Percentiles rank a stretch among this genome's conserved stretches.
phyloP scores from a whole-genome alignment of 164 flowering plant genomes.

The Cinnamomum chago region DNA sequence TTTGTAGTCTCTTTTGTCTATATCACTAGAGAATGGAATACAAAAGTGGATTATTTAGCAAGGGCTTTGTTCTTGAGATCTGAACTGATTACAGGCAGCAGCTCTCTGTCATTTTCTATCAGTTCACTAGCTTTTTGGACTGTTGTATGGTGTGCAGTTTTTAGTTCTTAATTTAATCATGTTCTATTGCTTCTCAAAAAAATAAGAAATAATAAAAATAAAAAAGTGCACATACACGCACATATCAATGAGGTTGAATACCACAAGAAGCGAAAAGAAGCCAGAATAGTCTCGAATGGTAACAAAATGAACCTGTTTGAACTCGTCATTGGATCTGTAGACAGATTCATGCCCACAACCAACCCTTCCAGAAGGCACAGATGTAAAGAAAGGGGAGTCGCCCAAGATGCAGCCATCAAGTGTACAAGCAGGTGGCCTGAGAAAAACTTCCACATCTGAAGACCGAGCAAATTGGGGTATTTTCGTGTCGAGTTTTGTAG shows the following conservation, averaged over 20 bases:
- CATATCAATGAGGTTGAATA: neutral
- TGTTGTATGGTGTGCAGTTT: no score
- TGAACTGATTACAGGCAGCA: no score
- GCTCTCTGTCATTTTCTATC: no score
- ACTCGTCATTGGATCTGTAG: conserved; percentile 80
- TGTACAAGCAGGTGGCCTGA: conserved; percentile 76
- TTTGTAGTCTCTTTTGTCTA: no score
- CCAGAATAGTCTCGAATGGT: neutral
- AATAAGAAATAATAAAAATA: no score
- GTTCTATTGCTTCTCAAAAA: no score
- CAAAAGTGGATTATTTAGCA: no score
- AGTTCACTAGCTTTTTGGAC: no score
- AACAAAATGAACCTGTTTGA: conserved; percentile 62
- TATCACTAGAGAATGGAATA: no score
- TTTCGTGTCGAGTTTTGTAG: conserved; percentile 95
- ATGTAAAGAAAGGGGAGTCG: conserved; percentile 92
- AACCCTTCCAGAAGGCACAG: conserved; percentile 99
- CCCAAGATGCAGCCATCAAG: conserved; percentile 92
- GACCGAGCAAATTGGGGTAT: conserved; percentile 93
- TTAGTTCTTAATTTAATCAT: no score
- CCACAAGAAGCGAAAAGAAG: neutral
- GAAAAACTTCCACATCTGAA: conserved; percentile 97
- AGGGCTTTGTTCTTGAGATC: no score
- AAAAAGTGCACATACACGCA: no score
- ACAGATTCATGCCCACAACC: conserved; percentile 81